Base-by-base conservation (phyloP, 257 asterid species). In the Plectranthus barbatus region DNA sequence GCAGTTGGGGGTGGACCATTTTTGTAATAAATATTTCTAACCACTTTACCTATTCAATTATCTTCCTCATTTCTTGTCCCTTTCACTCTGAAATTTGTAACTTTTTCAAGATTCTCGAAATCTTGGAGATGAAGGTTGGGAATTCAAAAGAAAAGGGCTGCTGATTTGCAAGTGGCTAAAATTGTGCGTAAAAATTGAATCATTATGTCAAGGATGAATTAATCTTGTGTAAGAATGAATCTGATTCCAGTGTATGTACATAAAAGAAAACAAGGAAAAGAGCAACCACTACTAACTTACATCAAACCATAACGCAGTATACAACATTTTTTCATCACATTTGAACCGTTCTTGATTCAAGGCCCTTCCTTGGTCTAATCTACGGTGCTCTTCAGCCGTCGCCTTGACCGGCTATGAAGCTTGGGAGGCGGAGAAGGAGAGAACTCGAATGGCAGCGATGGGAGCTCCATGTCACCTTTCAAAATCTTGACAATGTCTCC, bases 371-470 rank as follows among this genome's bases (percentile, higher is more conserved):
- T 41, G 17, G 0, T 3, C 48, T 42, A 72, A 68, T 76, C 87
- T 23, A 60, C 78, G 31, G 52, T 61, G 58, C 74, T 77, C 77
- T 71, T 76, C 26, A 46, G 79, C 37, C 78, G 80, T 51, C 91
- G 75, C 58, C 91, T 84, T 23, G 97, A 80, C 56, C 86, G 77
- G 76, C 74, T 70, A 31, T 56, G 71, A 31, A 61, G 42, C 63
- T 72, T 88, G 4, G 89, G 81, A 31, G 94, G 96, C 9, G 99
- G 96, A 17, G 99, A 90, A 11, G 99, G 94, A 1, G 97, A 87
- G 67, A 87, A 87, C 83, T 90, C 96, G 15, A 83, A 90, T 2
- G 92, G 95, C 10, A 69, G 74, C 4, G 76, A 52, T 4, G 88
- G 90, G n/a, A 85, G 81, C 4, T 87, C 96, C 94, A 79, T 79